A percentile compares a stretch with the other conserved stretches of the same genome.
These are phyloP conservation scores for Streptanthus diversifolius DNA, from an alignment of 345 rosid genomes.

Conservation along the genomic window DNA sequence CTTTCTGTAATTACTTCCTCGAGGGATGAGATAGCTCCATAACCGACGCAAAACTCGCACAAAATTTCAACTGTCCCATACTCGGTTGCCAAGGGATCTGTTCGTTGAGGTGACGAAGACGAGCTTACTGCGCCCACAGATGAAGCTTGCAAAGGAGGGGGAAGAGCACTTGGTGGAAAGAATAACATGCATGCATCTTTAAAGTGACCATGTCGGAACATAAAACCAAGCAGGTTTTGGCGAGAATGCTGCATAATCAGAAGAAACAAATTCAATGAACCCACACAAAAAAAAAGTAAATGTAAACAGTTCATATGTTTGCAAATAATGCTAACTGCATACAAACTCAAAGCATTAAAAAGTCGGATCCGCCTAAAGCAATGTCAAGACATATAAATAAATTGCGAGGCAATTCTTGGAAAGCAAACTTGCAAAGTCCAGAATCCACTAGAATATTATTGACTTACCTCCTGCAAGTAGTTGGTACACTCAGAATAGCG, in stretches of 20 bases:
- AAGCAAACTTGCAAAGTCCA: not conserved
- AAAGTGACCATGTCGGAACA: conserved; percentile 87
- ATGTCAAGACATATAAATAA: not conserved
- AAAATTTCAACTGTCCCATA: conserved; percentile 88
- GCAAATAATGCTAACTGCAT: conserved; percentile 15
- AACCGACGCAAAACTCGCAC: conserved; percentile 73
- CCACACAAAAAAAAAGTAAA: not conserved
- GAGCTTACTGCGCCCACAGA: conserved; percentile 51
- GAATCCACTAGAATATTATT: conserved; percentile 10
- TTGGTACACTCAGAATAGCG: conserved; percentile 76
- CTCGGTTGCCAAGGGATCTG: conserved; percentile 85
- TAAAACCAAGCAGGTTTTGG: conserved; percentile 76
- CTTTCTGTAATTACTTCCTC: conserved; percentile 76
- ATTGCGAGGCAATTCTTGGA: conserved; percentile 8
- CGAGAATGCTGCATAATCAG: conserved; percentile 75
- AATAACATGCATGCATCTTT: conserved; percentile 77
- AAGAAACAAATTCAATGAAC: conserved; percentile 8
- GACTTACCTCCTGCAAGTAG: conserved; percentile 85
- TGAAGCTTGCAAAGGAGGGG: conserved; percentile 69
- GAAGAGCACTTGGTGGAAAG: conserved; percentile 73
- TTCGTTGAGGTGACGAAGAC: conserved; percentile 83
- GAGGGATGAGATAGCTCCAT: conserved; percentile 76
- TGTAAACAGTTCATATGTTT: not conserved
- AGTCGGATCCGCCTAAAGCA: not conserved
- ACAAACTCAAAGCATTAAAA: conserved; percentile 1